Conservation (phyloP, 495 filamentous ascomycete species). For the Aspergillus avenaceus region DNA sequence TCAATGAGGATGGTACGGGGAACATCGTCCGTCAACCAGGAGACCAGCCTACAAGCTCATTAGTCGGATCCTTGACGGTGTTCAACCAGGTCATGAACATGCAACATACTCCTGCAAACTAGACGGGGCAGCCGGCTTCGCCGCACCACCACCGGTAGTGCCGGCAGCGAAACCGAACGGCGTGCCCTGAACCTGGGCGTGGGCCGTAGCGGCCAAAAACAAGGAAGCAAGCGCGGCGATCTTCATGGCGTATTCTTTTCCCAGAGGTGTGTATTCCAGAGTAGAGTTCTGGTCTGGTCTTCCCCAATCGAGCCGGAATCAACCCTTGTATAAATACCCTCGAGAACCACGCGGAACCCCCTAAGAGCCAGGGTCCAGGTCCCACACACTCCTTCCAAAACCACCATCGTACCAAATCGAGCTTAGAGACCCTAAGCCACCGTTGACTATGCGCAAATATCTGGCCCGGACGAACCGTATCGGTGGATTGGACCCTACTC, state of each 20-base stretch:
- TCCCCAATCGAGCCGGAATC: not conserved
- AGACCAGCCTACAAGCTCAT: not conserved
- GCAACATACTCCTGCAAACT: constrained; percentile 9
- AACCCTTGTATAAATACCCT: not conserved
- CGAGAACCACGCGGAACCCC: not conserved
- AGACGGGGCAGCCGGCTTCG: constrained; percentile 7
- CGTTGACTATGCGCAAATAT: not conserved
- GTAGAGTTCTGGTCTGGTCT: not conserved
- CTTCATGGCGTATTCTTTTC: not conserved
- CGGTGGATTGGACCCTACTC: not conserved
- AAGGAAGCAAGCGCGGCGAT: not conserved
- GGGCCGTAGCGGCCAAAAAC: not conserved
- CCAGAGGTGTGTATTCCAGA: not conserved
- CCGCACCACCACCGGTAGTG: constrained; percentile 15
- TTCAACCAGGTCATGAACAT: not conserved
- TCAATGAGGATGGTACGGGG: constrained; percentile 40
- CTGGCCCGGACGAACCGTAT: not conserved
- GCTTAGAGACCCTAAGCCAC: not conserved
- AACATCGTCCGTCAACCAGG: constrained; percentile 25
- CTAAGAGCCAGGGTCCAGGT: not conserved
- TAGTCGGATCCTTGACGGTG: not conserved
- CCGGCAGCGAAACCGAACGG: constrained; percentile 13
- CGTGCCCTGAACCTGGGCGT: constrained; percentile 5
- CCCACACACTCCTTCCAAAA: not conserved
- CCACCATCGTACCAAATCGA: not conserved